Percentiles rank a stretch among this genome's conserved stretches.
phyloP scores from a whole-genome alignment of 2,329 filamentous ascomycete genomes.

The Albifimbria verrucaria region DNA sequence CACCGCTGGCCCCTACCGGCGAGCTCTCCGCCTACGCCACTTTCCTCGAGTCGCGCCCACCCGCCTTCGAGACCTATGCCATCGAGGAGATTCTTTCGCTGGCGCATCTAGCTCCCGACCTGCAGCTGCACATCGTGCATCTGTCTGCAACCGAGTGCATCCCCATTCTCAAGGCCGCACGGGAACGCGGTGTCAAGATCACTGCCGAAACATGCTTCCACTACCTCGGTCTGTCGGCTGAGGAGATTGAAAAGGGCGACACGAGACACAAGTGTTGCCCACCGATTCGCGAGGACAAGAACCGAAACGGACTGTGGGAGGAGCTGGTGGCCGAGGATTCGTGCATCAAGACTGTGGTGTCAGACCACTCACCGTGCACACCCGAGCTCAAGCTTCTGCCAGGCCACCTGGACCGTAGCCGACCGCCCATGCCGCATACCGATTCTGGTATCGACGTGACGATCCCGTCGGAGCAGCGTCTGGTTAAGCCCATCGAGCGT shows the following conservation, averaged over 20 bases:
- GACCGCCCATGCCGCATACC: conserved; percentile 39
- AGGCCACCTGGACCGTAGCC: conserved; percentile 46
- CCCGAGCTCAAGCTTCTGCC: conserved; percentile 90
- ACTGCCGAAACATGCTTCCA: conserved; percentile 96
- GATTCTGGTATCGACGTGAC: conserved; percentile 54
- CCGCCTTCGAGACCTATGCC: conserved; percentile 86
- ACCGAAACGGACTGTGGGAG: conserved; percentile 83
- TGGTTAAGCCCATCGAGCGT: conserved; percentile 28
- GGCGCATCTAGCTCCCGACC: conserved; percentile 72
- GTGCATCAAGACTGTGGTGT: conserved; percentile 88
- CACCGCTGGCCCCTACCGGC: conserved; percentile 68
- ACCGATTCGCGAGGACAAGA: conserved; percentile 76
- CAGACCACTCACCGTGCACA: conserved; percentile 94
- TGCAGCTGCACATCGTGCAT: conserved; percentile 91
- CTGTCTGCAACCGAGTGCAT: conserved; percentile 87
- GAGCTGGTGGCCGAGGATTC: conserved; percentile 70
- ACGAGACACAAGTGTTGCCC: conserved; percentile 95
- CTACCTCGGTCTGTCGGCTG: conserved; percentile 81
- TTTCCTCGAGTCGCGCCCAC: conserved; percentile 86
- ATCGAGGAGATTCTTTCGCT: conserved; percentile 82
- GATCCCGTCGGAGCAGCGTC: conserved; percentile 19
- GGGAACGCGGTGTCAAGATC: conserved; percentile 72
- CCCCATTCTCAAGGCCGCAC: conserved; percentile 72
- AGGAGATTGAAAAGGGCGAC: conserved; percentile 79
- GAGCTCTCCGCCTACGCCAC: conserved; percentile 78